Conservation (phyloP, 345 rosid genomes). For the Chamaenerion angustifolium region DNA sequence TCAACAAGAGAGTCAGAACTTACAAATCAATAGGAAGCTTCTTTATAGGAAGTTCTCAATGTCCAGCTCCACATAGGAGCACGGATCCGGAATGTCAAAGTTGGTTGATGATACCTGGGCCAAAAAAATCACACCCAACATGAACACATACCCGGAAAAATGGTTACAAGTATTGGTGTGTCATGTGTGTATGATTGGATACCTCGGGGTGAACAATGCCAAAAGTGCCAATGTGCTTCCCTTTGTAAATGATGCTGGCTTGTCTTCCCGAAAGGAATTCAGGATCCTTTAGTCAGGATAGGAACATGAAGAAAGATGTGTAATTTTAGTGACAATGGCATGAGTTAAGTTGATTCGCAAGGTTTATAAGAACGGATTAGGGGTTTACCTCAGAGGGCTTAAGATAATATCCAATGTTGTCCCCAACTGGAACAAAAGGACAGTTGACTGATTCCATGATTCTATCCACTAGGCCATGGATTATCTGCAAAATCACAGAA, state of each 20-base stretch:
- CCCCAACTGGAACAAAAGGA: constrained; percentile 43
- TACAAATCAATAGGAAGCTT: neutral
- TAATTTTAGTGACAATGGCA: neutral
- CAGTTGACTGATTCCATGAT: constrained; percentile 76
- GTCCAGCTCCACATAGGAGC: constrained; percentile 68
- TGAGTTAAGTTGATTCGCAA: neutral
- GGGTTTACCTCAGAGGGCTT: constrained; percentile 48
- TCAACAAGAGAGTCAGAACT: neutral
- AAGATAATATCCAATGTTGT: constrained; percentile 48
- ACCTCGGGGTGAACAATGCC: constrained; percentile 11
- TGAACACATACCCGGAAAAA: too few relatives aligned
- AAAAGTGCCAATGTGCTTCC: constrained; percentile 27
- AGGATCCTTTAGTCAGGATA: constrained; percentile 39
- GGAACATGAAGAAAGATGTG: constrained; percentile 3
- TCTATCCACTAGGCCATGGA: constrained; percentile 82
- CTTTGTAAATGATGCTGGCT: constrained; percentile 67
- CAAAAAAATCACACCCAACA: too few relatives aligned
- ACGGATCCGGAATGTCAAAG: constrained; percentile 66
- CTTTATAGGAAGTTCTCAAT: constrained; percentile 19
- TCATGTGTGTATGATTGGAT: too few relatives aligned
- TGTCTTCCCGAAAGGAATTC: constrained; percentile 74
- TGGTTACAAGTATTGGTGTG: too few relatives aligned
- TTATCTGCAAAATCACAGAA: constrained; percentile 33
- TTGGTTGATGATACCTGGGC: constrained; percentile 14
- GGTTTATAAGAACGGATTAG: neutral